These are phyloP conservation scores for Acer saccharum DNA, from an alignment of 345 rosid genomes.

Conservation along the genomic window DNA sequence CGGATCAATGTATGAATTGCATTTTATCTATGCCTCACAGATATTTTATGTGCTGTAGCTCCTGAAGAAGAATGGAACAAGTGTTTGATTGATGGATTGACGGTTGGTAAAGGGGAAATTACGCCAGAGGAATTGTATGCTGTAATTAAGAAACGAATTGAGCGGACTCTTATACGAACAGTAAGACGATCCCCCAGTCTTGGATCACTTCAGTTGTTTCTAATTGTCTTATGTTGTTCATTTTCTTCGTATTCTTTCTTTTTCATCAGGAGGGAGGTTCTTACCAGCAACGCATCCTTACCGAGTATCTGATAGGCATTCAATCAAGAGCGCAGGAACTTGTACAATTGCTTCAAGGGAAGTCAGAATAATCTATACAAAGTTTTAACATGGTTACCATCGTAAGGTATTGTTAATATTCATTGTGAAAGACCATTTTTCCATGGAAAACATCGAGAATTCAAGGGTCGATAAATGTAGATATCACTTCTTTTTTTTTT, in stretches of 20 bases:
- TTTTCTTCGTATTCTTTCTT: background rate
- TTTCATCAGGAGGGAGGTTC: constrained; percentile 87
- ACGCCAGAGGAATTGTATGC: constrained; percentile 63
- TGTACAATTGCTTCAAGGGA: constrained; percentile 52
- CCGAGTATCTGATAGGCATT: constrained; percentile 78
- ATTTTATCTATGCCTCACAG: background rate
- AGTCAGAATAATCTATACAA: constrained; percentile 9
- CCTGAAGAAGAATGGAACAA: constrained; percentile 89
- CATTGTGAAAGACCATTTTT: background rate
- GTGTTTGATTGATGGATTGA: constrained; percentile 68
- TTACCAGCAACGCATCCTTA: constrained; percentile 76
- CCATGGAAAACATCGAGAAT: background rate
- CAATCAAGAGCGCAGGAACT: constrained; percentile 69
- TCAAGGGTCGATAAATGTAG: background rate
- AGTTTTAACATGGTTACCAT: background rate
- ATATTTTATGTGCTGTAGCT: constrained; percentile 50
- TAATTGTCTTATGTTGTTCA: constrained; percentile 7
- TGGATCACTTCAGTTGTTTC: background rate
- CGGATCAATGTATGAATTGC: background rate
- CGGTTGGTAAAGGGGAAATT: constrained; percentile 67
- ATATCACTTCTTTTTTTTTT: background rate
- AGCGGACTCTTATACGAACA: constrained; percentile 80
- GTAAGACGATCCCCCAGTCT: constrained; percentile 36
- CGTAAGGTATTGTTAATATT: constrained; percentile 1
- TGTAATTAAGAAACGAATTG: constrained; percentile 76